These are phyloP conservation scores for Pythium aristosporum DNA, from an alignment of 352 stramenopile genomes.

Conservation along the genomic window DNA sequence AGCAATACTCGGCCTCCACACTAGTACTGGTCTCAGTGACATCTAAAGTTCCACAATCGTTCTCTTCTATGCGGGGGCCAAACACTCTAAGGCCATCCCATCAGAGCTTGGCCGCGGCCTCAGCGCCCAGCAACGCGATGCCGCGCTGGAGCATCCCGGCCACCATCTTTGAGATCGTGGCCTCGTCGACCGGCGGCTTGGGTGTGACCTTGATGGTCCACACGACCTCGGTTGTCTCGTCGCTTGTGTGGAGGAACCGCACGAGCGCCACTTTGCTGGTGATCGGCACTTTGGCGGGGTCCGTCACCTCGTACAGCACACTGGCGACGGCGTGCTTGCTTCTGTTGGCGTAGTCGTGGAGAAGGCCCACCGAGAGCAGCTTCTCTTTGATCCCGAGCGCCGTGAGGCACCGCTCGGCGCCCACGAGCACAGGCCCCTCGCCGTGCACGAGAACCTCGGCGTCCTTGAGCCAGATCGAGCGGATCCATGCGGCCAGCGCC, in stretches of 20 bases:
- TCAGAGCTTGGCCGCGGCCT: neutral
- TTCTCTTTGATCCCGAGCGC: constrained; percentile 16
- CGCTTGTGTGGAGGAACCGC: constrained; percentile 7
- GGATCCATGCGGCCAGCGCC: constrained; percentile 14
- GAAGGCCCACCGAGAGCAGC: constrained; percentile 11
- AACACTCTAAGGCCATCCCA: neutral
- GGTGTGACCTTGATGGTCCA: constrained; percentile 21
- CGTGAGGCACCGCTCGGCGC: constrained; percentile 6
- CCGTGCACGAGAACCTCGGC: constrained; percentile 5
- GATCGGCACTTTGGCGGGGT: neutral
- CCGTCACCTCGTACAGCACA: constrained; percentile 12
- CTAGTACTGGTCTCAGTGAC: too few species aligned
- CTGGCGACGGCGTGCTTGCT: constrained; percentile 3
- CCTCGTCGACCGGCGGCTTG: neutral
- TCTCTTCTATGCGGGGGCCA: neutral
- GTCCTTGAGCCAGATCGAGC: constrained; percentile 8
- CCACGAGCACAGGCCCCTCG: constrained; percentile 11
- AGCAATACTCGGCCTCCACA: too few species aligned
- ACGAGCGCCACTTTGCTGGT: constrained; percentile 14
- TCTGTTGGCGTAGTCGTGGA: neutral
- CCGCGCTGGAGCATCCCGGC: neutral
- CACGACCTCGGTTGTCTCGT: constrained; percentile 11
- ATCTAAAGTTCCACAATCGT: too few species aligned
- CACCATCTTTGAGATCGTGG: neutral
- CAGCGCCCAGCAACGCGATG: neutral